Conservation (phyloP, 164 flowering plant species). For the Nymphaea thermarum region DNA sequence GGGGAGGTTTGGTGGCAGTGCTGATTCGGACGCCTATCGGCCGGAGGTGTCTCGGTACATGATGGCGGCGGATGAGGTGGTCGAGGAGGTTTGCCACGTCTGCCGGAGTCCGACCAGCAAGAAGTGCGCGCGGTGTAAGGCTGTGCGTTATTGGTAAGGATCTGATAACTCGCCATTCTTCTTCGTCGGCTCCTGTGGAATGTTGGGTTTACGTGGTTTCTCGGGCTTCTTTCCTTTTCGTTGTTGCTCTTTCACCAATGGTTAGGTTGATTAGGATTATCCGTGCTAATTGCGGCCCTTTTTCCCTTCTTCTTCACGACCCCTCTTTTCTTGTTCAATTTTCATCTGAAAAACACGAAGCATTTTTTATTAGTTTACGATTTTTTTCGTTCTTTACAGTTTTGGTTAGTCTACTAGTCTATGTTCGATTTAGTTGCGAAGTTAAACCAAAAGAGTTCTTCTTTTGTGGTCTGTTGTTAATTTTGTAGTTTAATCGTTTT, state of each 20-base stretch:
- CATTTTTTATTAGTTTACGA: no score
- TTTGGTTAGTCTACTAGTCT: no score
- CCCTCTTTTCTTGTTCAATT: no score
- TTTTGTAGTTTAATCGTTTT: no score
- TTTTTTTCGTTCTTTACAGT: no score
- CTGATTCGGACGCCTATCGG: background rate
- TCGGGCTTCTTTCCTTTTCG: background rate
- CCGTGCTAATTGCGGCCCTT: background rate
- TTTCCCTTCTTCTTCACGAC: no score
- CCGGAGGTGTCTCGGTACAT: background rate
- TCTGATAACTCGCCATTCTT: no score
- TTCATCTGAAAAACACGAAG: no score
- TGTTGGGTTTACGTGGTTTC: background rate
- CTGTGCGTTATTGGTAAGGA: background rate
- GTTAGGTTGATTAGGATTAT: background rate
- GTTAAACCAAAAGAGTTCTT: no score
- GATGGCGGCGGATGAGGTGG: background rate
- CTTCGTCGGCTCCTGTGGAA: background rate
- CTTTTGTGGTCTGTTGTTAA: no score
- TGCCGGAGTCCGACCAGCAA: background rate
- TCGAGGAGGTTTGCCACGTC: background rate
- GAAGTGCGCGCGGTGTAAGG: background rate
- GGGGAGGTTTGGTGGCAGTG: background rate
- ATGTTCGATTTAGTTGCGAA: no score
- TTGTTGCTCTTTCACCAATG: background rate